Evolutionary conservation across 2,329 filamentous ascomycete genomes (phyloP).

Genomic region (Sclerotinia minor): DNA sequence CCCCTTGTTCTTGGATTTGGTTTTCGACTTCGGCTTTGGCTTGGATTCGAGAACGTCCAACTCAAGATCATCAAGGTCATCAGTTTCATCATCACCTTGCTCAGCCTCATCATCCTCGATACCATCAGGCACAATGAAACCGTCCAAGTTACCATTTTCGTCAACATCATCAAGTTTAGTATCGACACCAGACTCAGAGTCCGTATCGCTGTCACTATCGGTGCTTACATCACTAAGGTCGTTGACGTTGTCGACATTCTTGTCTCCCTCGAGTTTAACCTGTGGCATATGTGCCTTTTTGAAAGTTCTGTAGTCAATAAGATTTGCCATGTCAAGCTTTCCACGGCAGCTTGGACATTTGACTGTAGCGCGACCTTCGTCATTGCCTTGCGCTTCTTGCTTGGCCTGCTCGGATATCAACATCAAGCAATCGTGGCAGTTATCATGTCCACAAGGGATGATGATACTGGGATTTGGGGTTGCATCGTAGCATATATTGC

Average conservation of each 20-base stretch:
- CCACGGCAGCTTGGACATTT: conserved; percentile 76
- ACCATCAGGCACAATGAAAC: conserved; percentile 57
- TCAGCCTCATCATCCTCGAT: conserved; percentile 36
- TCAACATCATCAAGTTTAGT: conserved; percentile 42
- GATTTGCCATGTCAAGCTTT: conserved; percentile 62
- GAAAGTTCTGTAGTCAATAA: conserved; percentile 75
- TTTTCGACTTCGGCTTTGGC: conserved; percentile 42
- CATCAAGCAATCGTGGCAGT: conserved; percentile 74
- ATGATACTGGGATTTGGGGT: conserved; percentile 75
- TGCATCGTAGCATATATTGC: conserved; percentile 78
- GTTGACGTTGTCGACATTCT: conserved; percentile 28
- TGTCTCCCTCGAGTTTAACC: conserved; percentile 42
- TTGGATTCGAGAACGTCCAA: conserved; percentile 36
- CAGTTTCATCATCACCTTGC: conserved; percentile 42
- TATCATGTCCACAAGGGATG: conserved; percentile 79
- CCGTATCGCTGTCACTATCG: conserved; percentile 41
- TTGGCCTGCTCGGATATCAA: conserved; percentile 63
- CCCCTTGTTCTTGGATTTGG: conserved; percentile 43
- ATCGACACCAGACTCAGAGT: conserved; percentile 47
- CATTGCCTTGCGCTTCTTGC: conserved; percentile 51
- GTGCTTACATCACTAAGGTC: conserved; percentile 38
- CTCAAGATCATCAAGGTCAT: conserved; percentile 33
- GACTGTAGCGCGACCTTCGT: conserved; percentile 47
- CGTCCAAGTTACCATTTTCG: conserved; percentile 49
- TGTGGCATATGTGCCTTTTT: conserved; percentile 66